Evolutionary conservation across 73 alveolate genomes (phyloP).

Genomic region (Paramecium octaurelia): DNA sequence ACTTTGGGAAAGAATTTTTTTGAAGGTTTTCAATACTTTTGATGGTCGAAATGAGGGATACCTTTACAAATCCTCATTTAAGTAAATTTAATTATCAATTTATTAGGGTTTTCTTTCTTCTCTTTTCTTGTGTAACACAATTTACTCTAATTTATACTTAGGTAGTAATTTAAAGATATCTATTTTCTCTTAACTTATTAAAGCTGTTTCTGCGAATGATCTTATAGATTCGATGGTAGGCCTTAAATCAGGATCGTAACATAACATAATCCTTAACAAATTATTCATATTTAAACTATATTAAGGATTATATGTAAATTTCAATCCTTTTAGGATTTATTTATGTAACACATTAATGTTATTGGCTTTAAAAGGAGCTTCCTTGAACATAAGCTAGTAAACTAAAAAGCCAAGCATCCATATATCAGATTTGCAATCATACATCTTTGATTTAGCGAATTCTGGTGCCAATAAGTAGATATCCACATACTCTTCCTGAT

Average conservation of each 20-base stretch:
- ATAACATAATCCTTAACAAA: background rate
- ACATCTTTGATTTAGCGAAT: background rate
- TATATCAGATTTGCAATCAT: background rate
- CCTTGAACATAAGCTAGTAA: background rate
- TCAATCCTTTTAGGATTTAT: background rate
- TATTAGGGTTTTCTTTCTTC: background rate
- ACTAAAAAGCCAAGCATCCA: slow-evolving; percentile 32
- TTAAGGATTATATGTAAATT: background rate
- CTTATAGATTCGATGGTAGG: background rate
- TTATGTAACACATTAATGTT: slow-evolving; percentile 5
- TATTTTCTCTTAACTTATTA: background rate
- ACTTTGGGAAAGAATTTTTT: background rate
- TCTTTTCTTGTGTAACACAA: background rate
- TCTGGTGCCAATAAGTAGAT: slow-evolving; percentile 15
- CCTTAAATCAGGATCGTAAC: slow-evolving; percentile 22
- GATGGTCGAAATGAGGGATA: slow-evolving; percentile 37
- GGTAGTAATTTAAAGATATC: background rate
- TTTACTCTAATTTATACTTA: background rate
- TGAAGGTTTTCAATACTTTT: background rate
- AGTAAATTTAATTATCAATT: background rate
- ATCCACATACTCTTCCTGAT: background rate
- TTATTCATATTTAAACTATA: slow-evolving; percentile 22
- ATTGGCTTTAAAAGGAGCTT: slow-evolving; percentile 5
- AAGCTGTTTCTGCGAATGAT: background rate
- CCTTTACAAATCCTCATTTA: background rate